phyloP scores from a whole-genome alignment of 108 stramenopile species.

The Nitzschia palea region DNA sequence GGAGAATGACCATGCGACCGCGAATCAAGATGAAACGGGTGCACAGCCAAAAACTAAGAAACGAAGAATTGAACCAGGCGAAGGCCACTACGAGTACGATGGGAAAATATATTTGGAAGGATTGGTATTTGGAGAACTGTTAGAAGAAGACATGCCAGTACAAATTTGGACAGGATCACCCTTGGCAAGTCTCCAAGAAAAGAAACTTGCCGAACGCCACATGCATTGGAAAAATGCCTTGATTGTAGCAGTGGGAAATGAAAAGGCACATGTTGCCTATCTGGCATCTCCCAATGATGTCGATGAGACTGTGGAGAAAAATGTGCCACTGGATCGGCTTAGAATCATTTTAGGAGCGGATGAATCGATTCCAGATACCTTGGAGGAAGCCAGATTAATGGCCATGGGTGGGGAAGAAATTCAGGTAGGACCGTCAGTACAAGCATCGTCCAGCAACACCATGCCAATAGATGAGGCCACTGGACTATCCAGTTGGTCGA shows the following conservation, averaged over 20 bases:
- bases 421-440: conserved; percentile 10
- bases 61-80: conserved; percentile 15
- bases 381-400: conserved; percentile 79
- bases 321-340: conserved; percentile 57
- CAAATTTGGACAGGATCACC: conserved; percentile 75
- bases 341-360: conserved; percentile 69
- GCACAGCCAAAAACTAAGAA: background rate
- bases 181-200: conserved; percentile 44
- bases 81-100: conserved; percentile 51
- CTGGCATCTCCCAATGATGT: conserved; percentile 44
- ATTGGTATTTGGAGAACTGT: conserved; percentile 43
- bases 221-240: conserved; percentile 69
- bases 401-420: conserved; percentile 74
- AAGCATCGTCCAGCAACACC: background rate
- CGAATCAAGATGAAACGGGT: background rate
- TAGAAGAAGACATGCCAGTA: conserved; percentile 84
- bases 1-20: background rate
- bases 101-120: conserved; percentile 73
- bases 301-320: conserved; percentile 76
- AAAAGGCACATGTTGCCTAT: conserved; percentile 65
- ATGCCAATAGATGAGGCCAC: conserved; percentile 68
- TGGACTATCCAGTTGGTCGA: conserved; percentile 73
- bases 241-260: conserved; percentile 36
- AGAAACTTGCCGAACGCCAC: conserved; percentile 44
- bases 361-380: conserved; percentile 62